These are phyloP conservation scores for Dothiorella sarmentorum DNA, from an alignment of 2,329 filamentous ascomycete genomes.

Conservation along the genomic window DNA sequence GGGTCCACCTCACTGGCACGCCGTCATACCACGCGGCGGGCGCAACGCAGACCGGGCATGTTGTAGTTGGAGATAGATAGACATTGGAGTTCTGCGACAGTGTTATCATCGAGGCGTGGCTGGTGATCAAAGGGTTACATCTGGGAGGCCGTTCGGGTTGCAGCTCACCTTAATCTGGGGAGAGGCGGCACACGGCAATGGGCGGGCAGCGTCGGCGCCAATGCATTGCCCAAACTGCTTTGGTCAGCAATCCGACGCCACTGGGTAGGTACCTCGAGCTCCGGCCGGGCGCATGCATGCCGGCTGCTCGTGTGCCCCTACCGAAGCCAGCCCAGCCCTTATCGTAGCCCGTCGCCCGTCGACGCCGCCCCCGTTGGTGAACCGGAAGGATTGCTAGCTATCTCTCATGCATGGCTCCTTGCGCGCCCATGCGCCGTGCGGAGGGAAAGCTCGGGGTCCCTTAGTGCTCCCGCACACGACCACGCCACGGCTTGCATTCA, in stretches of 20 bases:
- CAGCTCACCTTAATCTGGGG: too few species aligned
- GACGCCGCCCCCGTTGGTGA: background rate
- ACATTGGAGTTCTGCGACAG: slow-evolving; percentile 6
- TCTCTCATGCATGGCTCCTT: slow-evolving; percentile 4
- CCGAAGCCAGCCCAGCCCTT: background rate
- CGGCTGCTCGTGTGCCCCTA: background rate
- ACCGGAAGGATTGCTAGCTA: background rate
- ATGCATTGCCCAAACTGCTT: background rate
- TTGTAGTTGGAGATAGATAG: slow-evolving; percentile 10
- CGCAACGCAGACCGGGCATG: slow-evolving; percentile 4
- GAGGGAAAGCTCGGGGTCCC: slow-evolving; percentile 5
- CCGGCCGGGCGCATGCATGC: background rate
- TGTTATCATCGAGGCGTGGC: slow-evolving; percentile 10
- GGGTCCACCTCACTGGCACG: slow-evolving; percentile 9
- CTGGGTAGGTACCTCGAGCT: too few species aligned
- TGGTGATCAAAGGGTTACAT: slow-evolving; percentile 19
- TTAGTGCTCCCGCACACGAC: slow-evolving; percentile 8
- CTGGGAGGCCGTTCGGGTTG: slow-evolving; percentile 5
- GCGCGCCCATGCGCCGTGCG: slow-evolving; percentile 5
- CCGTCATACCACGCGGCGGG: background rate
- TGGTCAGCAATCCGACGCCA: background rate
- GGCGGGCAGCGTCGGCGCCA: too few species aligned
- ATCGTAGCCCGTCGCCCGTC: too few species aligned
- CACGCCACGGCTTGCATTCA: slow-evolving; percentile 4
- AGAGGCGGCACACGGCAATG: too few species aligned